phyloP scores from a whole-genome alignment of 2,329 filamentous ascomycete genomes.

The Anisogramma anomala region DNA sequence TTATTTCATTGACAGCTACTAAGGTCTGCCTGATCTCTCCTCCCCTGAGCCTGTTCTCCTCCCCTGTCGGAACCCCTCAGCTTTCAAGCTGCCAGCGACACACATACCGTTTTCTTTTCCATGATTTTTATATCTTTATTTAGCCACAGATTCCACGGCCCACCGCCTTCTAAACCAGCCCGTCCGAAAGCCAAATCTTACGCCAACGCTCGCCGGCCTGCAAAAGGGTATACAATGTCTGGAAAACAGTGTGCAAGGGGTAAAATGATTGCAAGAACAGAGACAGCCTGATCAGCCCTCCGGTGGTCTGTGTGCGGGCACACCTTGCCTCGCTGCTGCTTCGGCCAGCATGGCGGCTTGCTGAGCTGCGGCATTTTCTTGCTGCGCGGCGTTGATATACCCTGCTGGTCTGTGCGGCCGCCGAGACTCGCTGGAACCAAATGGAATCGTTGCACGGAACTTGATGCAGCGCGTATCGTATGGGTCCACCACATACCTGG shows the following conservation, averaged over 20 bases:
- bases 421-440: slow-evolving; percentile 23
- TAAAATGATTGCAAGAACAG: neutral
- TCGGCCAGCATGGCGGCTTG: slow-evolving; percentile 12
- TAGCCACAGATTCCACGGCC: slow-evolving; percentile 3
- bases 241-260: slow-evolving; percentile 1
- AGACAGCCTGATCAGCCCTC: neutral
- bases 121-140: slow-evolving; percentile 4
- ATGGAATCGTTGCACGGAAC: slow-evolving; percentile 48
- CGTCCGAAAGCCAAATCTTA: slow-evolving; percentile 7
- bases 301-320: slow-evolving; percentile 13
- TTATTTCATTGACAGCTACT: slow-evolving; percentile 2
- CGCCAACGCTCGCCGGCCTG: slow-evolving; percentile 10
- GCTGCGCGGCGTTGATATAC: slow-evolving; percentile 17
- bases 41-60: no score
- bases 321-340: slow-evolving; percentile 10
- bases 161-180: no score
- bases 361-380: slow-evolving; percentile 1
- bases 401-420: slow-evolving; percentile 28
- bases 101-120: no score
- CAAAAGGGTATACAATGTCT: slow-evolving; percentile 12
- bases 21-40: neutral
- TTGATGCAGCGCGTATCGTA: slow-evolving; percentile 48
- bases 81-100: neutral
- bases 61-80: neutral
- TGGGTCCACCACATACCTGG: slow-evolving; percentile 65